phyloP scores from a whole-genome alignment of 345 rosid species.

The Brassica incana region DNA sequence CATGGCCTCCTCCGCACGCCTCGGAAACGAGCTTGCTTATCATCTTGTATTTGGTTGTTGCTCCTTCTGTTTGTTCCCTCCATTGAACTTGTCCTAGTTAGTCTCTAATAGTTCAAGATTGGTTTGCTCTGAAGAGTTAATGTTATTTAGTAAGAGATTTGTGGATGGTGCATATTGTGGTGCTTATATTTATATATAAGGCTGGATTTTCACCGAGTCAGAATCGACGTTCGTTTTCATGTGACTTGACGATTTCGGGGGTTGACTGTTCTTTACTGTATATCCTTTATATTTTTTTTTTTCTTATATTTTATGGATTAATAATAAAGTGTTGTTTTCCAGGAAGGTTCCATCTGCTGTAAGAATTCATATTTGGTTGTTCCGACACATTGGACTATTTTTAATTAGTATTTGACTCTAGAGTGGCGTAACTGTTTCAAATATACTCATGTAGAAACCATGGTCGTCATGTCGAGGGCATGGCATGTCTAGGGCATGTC shows the following conservation, averaged over 20 bases:
- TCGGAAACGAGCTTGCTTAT: slow-evolving; percentile 46
- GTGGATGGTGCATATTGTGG: slow-evolving; percentile 17
- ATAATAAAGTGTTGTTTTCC: slow-evolving; percentile 5
- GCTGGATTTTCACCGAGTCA: slow-evolving; percentile 29
- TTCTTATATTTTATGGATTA: neutral
- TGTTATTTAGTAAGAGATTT: neutral
- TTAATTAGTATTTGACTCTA: slow-evolving; percentile 4
- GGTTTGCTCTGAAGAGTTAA: slow-evolving; percentile 25
- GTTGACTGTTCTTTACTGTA: slow-evolving; percentile 31
- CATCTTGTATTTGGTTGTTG: slow-evolving; percentile 36
- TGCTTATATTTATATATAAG: slow-evolving; percentile 26
- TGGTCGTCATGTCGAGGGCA: neutral
- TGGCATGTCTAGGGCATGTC: too few species aligned
- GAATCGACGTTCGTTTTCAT: slow-evolving; percentile 38
- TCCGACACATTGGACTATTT: neutral
- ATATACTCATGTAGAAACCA: neutral
- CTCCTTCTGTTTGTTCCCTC: slow-evolving; percentile 34
- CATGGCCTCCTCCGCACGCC: slow-evolving; percentile 76
- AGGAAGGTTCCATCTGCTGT: slow-evolving; percentile 28
- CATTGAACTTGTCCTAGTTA: slow-evolving; percentile 17
- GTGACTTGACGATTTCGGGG: slow-evolving; percentile 39
- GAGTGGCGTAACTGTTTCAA: neutral
- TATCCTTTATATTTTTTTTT: neutral
- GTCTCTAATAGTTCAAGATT: slow-evolving; percentile 20
- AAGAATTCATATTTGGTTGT: slow-evolving; percentile 10